A percentile compares a stretch with the other conserved stretches of the same genome.
Conservation (phyloP, 176 grass and related monocot species). For the Alloteropsis semialata region DNA sequence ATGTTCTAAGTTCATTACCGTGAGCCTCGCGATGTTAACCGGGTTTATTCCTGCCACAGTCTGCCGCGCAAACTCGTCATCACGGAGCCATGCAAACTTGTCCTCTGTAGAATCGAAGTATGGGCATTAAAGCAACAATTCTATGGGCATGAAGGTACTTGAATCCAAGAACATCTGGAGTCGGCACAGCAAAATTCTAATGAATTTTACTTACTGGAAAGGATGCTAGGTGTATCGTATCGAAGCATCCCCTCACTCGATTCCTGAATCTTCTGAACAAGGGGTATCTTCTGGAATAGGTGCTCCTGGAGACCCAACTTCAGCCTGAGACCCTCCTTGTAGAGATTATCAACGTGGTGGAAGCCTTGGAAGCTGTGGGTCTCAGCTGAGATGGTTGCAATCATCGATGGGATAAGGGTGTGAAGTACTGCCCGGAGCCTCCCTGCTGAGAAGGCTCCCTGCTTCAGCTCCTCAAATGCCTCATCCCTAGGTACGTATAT, state of each 20-base stretch:
- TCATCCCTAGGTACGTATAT: slow-evolving; percentile 96
- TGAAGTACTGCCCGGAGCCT: slow-evolving; percentile 91
- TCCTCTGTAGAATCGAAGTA: slow-evolving; percentile 55
- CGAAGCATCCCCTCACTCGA: slow-evolving; percentile 95
- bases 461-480: slow-evolving; percentile 91
- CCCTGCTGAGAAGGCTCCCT: slow-evolving; percentile 82
- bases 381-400: slow-evolving; percentile 87
- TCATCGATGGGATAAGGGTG: slow-evolving; percentile 79
- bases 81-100: slow-evolving; percentile 99
- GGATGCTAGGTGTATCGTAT: slow-evolving; percentile 90
- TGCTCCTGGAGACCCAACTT: slow-evolving; percentile 96
- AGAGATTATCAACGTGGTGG: slow-evolving; percentile 97
- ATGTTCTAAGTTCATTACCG: slow-evolving; percentile 41
- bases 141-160: neutral
- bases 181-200: neutral
- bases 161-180: slow-evolving; percentile 1
- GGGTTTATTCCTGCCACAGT: slow-evolving; percentile 92
- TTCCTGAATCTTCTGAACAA: slow-evolving; percentile 97
- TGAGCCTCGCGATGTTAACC: slow-evolving; percentile 70
- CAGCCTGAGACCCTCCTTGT: slow-evolving; percentile 95
- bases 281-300: slow-evolving; percentile 85
- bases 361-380: slow-evolving; percentile 92
- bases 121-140: neutral
- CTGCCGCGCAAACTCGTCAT: slow-evolving; percentile 94
- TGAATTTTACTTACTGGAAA: slow-evolving; percentile 74